These are phyloP conservation scores for Licmophora abbreviata DNA, from an alignment of 108 stramenopile genomes.

Conservation along the genomic window DNA sequence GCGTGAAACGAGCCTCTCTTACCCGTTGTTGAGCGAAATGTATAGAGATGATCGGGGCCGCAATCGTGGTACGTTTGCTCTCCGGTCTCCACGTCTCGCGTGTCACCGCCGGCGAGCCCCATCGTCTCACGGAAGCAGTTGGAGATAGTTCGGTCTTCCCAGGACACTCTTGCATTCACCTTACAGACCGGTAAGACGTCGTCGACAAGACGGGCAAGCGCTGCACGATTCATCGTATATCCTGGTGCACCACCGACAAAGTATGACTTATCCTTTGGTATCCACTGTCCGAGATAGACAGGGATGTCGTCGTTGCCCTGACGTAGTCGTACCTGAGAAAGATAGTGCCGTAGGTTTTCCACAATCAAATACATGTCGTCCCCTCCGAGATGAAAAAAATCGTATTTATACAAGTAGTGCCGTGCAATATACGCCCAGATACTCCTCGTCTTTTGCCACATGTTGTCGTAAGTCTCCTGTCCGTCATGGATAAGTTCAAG, in stretches of 20 bases:
- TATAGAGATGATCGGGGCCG: constrained; percentile 17
- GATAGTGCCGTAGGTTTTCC: constrained; percentile 20
- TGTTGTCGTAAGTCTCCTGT: constrained; percentile 62
- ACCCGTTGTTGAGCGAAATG: constrained; percentile 5
- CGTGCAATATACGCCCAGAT: constrained; percentile 67
- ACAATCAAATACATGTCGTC: constrained; percentile 59
- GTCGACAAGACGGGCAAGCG: constrained; percentile 9
- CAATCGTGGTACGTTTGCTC: constrained; percentile 24
- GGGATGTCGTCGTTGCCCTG: not conserved
- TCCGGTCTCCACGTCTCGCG: constrained; percentile 10
- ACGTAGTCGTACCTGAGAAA: not conserved
- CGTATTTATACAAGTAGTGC: constrained; percentile 66
- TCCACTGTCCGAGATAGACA: constrained; percentile 1
- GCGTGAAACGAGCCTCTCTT: constrained; percentile 8
- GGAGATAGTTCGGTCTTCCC: constrained; percentile 26
- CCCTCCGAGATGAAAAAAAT: constrained; percentile 67
- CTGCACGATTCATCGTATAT: constrained; percentile 34
- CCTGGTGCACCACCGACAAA: constrained; percentile 24
- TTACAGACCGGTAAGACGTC: constrained; percentile 6
- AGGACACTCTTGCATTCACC: constrained; percentile 3
- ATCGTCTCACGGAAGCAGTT: constrained; percentile 17
- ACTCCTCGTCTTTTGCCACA: constrained; percentile 85
- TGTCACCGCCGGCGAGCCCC: constrained; percentile 18
- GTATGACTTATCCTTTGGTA: too few relatives aligned
- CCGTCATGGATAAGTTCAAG: constrained; percentile 64